Evolutionary conservation across 2,329 filamentous ascomycete genomes (phyloP), one percentile per base, ranked within the genome.

Genomic region (Orbilia oligospora): DNA sequence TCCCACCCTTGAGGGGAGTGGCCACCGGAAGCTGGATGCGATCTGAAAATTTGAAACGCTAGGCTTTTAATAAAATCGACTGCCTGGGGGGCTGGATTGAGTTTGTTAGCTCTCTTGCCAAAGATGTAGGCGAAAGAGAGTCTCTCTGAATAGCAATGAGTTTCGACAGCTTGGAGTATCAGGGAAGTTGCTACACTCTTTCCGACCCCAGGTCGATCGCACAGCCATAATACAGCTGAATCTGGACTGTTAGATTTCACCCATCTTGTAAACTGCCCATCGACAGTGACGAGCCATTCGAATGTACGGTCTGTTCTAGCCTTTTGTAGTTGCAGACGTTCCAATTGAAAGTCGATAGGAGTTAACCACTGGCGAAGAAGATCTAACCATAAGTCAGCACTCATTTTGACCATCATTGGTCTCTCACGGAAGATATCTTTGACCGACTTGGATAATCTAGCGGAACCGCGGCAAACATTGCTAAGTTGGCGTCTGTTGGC

Each of bases 61-160:
- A 79, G 38, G 30, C 70, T 73, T 48, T 71, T 79, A 38, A 79
- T 70, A n/a, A 79, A 71, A 12, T 79, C 76, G n/a, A 75, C 61
- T 4, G 76, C 64, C 22, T 75, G 70, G 3, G 76, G 76, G 12
- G 76, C 55, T n/a, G 76, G 76, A 41, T 79, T 79, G 1, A 79
- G 65, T 58, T 71, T 79, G 46, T 79, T 79, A 56, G 76, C 71
- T 44, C 76, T 68, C 56, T 79, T 79, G 16, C 64, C 76, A 53
- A 79, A 79, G 8, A 79, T 67, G 18, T 79, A 79, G 16, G 76
- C 76, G 41, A 70, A 79, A 0, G 69, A 53, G 2, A 46, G 14
- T 30, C 48, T 67, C 24, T 70, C 41, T 3, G 65, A 18, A 33
- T 68, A 53, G 20, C 69, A 70, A 36, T 79, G 76, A 22, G 38